Conservation (phyloP, 1,139 yeast species). For the Debaryomyces coudertii region DNA sequence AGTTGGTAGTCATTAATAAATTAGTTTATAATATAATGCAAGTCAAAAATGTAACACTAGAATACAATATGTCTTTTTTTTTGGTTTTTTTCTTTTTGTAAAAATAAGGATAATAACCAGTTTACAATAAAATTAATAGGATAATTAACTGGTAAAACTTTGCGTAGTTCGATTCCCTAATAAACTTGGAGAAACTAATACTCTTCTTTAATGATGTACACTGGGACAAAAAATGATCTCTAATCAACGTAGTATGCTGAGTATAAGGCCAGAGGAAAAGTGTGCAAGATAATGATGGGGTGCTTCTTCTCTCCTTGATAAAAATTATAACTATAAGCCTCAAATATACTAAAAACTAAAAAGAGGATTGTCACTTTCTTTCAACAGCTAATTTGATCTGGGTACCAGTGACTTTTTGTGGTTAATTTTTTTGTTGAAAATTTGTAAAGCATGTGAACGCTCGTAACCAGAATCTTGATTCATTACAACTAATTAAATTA, state of each 20-base stretch:
- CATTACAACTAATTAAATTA: not conserved
- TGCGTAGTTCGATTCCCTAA: not conserved
- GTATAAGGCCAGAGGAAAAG: constrained; percentile 6
- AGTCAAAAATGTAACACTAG: constrained; percentile 2
- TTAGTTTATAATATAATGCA: constrained; percentile 5
- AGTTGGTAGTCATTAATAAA: constrained; percentile 12
- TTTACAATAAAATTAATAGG: not conserved
- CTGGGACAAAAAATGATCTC: constrained; percentile 6
- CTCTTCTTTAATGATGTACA: constrained; percentile 2
- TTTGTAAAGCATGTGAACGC: constrained; percentile 6
- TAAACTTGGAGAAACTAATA: not conserved
- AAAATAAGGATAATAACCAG: not conserved
- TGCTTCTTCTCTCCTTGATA: constrained; percentile 4
- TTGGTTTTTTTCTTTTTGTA: not conserved
- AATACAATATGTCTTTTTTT: constrained; percentile 6
- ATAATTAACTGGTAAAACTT: not conserved
- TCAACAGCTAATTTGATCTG: constrained; percentile 7
- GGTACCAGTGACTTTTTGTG: constrained; percentile 8
- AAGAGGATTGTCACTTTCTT: constrained; percentile 3
- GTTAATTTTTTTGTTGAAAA: constrained; percentile 11
- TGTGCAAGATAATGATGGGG: not conserved
- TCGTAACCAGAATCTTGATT: constrained; percentile 1
- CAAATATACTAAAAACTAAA: not conserved
- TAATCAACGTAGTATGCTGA: constrained; percentile 3
- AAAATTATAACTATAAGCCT: not conserved